phyloP scores from a whole-genome alignment of 805 yeast species.

The Clavispora fructus region DNA sequence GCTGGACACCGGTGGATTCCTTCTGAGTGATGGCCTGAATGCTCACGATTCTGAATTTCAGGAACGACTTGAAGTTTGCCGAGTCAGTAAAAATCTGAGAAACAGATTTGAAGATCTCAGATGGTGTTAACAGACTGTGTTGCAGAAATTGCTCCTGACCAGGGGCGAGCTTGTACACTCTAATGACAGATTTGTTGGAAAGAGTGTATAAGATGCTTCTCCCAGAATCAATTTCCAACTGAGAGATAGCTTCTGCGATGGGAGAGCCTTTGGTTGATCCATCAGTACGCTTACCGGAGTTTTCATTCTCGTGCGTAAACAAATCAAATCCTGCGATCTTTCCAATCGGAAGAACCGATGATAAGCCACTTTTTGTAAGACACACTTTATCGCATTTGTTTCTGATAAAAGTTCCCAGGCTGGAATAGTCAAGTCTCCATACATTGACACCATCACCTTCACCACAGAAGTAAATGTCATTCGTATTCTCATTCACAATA shows the following conservation, averaged over 20 bases:
- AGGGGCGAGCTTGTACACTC: slow-evolving; percentile 63
- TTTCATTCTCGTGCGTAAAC: slow-evolving; percentile 18
- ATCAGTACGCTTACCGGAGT: neutral
- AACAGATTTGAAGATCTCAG: slow-evolving; percentile 43
- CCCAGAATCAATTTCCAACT: slow-evolving; percentile 68
- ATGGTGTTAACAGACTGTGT: slow-evolving; percentile 36
- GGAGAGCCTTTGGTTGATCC: neutral
- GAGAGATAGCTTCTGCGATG: slow-evolving; percentile 54
- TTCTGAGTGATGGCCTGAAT: slow-evolving; percentile 54
- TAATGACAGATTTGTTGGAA: slow-evolving; percentile 73
- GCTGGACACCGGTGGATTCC: slow-evolving; percentile 65
- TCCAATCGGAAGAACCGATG: slow-evolving; percentile 32
- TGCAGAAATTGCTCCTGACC: slow-evolving; percentile 35
- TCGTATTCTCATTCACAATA: slow-evolving; percentile 53
- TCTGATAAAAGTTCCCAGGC: slow-evolving; percentile 80
- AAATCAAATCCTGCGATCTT: slow-evolving; percentile 31
- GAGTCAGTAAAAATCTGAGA: slow-evolving; percentile 53
- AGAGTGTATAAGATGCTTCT: slow-evolving; percentile 76
- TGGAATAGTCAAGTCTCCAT: slow-evolving; percentile 84
- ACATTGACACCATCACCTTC: slow-evolving; percentile 68
- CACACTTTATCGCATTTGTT: slow-evolving; percentile 81
- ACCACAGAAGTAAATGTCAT: slow-evolving; percentile 84
- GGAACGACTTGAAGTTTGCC: slow-evolving; percentile 45
- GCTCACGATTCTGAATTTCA: slow-evolving; percentile 53
- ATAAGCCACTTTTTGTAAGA: slow-evolving; percentile 58